phyloP scores from a whole-genome alignment of 768 basidiomycete species.

The Leccinum subtestaceum region DNA sequence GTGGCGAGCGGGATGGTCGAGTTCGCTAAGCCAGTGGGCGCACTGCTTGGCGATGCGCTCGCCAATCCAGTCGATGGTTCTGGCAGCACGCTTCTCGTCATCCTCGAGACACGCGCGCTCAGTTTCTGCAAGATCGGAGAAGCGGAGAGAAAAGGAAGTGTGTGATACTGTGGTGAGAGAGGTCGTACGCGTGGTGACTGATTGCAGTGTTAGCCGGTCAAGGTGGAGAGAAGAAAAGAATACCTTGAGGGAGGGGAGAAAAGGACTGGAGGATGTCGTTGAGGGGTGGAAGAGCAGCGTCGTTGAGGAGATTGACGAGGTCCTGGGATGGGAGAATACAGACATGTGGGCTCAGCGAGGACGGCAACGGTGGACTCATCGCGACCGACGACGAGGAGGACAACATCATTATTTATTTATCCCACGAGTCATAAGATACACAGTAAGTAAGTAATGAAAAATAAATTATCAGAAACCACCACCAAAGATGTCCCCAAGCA shows the following conservation, averaged over 20 bases:
- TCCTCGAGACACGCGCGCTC: slow-evolving; percentile 75
- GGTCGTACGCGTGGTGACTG: slow-evolving; percentile 80
- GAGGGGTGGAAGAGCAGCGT: slow-evolving; percentile 63
- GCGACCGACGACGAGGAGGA: slow-evolving; percentile 1
- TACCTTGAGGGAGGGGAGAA: slow-evolving; percentile 80
- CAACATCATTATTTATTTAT: background rate
- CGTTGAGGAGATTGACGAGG: slow-evolving; percentile 55
- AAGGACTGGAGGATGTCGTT: slow-evolving; percentile 80
- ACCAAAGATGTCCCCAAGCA: slow-evolving; percentile 45
- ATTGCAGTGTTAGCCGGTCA: slow-evolving; percentile 5
- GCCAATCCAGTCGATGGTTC: slow-evolving; percentile 86
- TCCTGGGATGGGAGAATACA: slow-evolving; percentile 72
- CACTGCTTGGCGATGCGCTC: slow-evolving; percentile 63
- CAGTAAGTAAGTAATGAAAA: background rate
- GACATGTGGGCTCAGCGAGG: slow-evolving; percentile 79
- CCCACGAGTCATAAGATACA: slow-evolving; percentile 3
- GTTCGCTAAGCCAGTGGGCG: slow-evolving; percentile 67
- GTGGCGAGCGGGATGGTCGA: slow-evolving; percentile 48
- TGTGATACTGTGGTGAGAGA: slow-evolving; percentile 69
- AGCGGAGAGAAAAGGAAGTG: slow-evolving; percentile 68
- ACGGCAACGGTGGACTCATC: slow-evolving; percentile 58
- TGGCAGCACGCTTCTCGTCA: slow-evolving; percentile 72
- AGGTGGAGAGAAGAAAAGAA: slow-evolving; percentile 11
- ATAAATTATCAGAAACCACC: slow-evolving; percentile 35
- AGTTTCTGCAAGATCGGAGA: slow-evolving; percentile 71